These are phyloP conservation scores for Sclerotiophoma versabilis DNA, from an alignment of 2,329 filamentous ascomycete species.

Conservation along the genomic window DNA sequence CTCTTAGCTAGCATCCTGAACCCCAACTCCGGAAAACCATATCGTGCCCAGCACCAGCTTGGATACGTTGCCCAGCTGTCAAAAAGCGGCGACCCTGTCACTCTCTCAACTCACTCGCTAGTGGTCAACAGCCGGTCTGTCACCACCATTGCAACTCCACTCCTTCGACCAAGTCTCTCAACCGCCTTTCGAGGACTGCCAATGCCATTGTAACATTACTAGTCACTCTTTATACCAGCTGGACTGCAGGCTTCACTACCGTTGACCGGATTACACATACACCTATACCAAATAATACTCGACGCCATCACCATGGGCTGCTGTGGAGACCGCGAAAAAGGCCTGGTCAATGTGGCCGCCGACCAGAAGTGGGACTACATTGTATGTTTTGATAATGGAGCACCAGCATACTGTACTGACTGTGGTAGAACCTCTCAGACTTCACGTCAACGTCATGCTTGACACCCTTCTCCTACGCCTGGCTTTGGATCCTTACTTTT, in stretches of 20 bases:
- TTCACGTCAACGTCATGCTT: slow-evolving; percentile 85
- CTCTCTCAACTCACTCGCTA: slow-evolving; percentile 36
- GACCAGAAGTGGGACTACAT: slow-evolving; percentile 86
- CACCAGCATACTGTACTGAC: slow-evolving; percentile 26
- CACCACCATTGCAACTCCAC: slow-evolving; percentile 35
- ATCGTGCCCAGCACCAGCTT: slow-evolving; percentile 23
- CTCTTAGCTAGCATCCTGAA: slow-evolving; percentile 27
- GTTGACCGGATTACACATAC: slow-evolving; percentile 42
- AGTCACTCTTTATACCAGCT: slow-evolving; percentile 47
- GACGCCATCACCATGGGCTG: slow-evolving; percentile 42
- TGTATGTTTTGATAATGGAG: slow-evolving; percentile 59
- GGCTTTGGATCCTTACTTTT: slow-evolving; percentile 80
- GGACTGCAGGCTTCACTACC: slow-evolving; percentile 43
- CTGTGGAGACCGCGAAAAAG: slow-evolving; percentile 50
- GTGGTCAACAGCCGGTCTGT: slow-evolving; percentile 51
- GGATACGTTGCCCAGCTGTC: slow-evolving; percentile 23
- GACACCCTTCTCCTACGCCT: slow-evolving; percentile 79
- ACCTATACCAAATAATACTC: slow-evolving; percentile 35
- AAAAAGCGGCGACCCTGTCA: slow-evolving; percentile 35
- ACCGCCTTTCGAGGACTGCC: slow-evolving; percentile 17
- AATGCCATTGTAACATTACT: slow-evolving; percentile 37
- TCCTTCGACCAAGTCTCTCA: slow-evolving; percentile 13
- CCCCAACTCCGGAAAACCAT: slow-evolving; percentile 14
- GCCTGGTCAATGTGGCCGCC: slow-evolving; percentile 48
- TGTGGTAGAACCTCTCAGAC: slow-evolving; percentile 62